Base-by-base conservation (phyloP, 2,329 filamentous ascomycete genomes). In the Zalaria sp. region DNA sequence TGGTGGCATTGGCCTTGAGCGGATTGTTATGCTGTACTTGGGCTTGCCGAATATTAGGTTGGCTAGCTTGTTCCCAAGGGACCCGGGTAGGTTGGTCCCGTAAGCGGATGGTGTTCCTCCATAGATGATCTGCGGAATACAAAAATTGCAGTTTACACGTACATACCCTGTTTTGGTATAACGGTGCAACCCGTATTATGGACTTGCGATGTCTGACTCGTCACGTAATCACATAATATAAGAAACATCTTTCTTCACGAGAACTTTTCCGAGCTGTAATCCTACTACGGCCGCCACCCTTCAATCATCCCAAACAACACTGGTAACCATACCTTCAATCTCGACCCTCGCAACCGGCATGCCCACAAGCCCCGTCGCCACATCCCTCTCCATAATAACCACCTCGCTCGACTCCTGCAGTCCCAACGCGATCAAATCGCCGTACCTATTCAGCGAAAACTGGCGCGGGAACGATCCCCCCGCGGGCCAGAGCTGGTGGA, bases 381-480 rank as follows among this genome's bases (percentile, higher is more conserved):
- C 61, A 58, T 86, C 69, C 4, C 83, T 67, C 51, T 63, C 56
- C 38, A 82, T 71, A 39, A 88, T 59, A 5, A 72, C 73, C 1
- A 84, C 73, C 27, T 70, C 73, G 28, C 68, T 64, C 39, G 75
- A 75, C 10, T 61, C 60, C 59, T 86, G 79, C 48, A 82, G 66
- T 0, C 71, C 80, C 27, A 85, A 73, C 1, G 78, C 81, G 3
- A 85, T 61, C 44, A 80, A 60, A 42, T 69, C 68, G 1, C 81
- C 82, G 7, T 69, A 71, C 46, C 67, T 68, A 57, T 81, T 86
- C 43, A 84, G 60, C 39, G 69, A 72, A 57, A 84, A 81, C 34
- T 81, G 79, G 25, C 83, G 70, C 0, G 83, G 83, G 42, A 69
- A 72, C 5, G 62, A 57, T 2, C 83, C 83, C 38, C 79, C 79